Evolutionary conservation across 495 filamentous ascomycete genomes (phyloP).

Genomic region (Aspergillus leporis): DNA sequence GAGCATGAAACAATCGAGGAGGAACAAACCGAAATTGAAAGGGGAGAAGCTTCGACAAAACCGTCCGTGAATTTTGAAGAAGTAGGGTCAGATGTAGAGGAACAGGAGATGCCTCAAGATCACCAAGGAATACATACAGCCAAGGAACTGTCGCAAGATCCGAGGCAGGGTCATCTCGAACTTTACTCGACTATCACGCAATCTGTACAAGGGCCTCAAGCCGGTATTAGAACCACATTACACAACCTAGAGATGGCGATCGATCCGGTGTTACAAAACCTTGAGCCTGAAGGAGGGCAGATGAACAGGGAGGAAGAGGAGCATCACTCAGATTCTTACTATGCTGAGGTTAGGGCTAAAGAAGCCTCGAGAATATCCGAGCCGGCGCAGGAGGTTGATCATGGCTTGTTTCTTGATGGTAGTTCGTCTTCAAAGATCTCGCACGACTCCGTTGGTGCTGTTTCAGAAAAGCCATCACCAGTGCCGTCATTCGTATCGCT

Average conservation of each 20-base stretch:
- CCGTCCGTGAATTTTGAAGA: not conserved
- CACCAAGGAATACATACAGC: not conserved
- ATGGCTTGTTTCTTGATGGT: constrained; percentile 23
- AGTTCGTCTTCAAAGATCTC: constrained; percentile 9
- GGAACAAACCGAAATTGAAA: not conserved
- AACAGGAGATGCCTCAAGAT: not conserved
- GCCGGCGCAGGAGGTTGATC: constrained; percentile 3
- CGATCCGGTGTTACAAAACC: constrained; percentile 20
- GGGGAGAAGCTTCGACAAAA: not conserved
- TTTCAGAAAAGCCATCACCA: not conserved
- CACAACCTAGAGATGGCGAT: constrained; percentile 13
- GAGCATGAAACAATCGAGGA: constrained; percentile 9
- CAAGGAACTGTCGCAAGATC: not conserved
- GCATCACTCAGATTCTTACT: not conserved
- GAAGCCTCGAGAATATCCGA: not conserved
- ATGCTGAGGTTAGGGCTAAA: not conserved
- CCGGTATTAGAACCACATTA: not conserved
- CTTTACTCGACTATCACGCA: constrained; percentile 2
- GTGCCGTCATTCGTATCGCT: constrained; percentile 24
- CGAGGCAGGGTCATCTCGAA: constrained; percentile 10
- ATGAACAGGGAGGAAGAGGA: not conserved
- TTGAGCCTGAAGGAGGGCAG: not conserved
- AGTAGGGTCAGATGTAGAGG: not conserved
- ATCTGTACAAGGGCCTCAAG: not conserved
- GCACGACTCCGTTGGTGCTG: not conserved